Base-by-base conservation (phyloP, 2,329 filamentous ascomycete genomes). In the Sclerotinia spermophila region DNA sequence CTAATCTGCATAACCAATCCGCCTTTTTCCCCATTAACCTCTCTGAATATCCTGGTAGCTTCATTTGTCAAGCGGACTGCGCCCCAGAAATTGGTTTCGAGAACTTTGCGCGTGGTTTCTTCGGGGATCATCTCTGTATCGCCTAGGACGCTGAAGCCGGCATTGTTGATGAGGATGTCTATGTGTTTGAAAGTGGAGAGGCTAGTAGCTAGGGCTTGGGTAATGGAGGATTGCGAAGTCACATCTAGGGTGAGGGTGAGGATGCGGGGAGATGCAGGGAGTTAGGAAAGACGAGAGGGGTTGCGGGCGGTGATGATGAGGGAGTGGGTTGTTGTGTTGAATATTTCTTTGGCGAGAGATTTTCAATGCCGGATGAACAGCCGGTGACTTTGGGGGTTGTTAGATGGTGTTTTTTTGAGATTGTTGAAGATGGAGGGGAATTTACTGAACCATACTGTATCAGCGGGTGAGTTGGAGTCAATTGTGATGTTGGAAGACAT, bases 141-240 rank as follows among this genome's bases (percentile, higher is more conserved):
- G n/a, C 84, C 84, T 10, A 79, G 75, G 1, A 86, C 78, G 21
- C 84, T 83, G 56, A 81, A 2, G 75, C 77, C 17, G 0, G 86
- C 86, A 15, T 86, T 81, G 65, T 89, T 87, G 11, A 84, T 85
- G 27, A 85, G 84, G 6, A 85, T 84, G 72, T 86, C 83, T 21
- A 87, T 82, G 66, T 82, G 82, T 15, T 85, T 85, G 68, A 85
- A 84, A 44, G 81, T 80, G 27, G 79, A 73, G 19, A 86, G 76
- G 30, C 82, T 81, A 15, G 79, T 78, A 3, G 81, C 70, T 8
- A 82, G 73, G 2, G 79, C 78, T 2, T 76, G 70, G 13, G 76
- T 40, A 17, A 80, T 77, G 17, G 73, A 78, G n/a, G 82, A 51
- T n/a, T n/a, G 81, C 77, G 24, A 84, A 0, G 82, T 84, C 1